Base-by-base conservation (phyloP, 441 rosid species). In the Cnidoscolus chayamansa region DNA sequence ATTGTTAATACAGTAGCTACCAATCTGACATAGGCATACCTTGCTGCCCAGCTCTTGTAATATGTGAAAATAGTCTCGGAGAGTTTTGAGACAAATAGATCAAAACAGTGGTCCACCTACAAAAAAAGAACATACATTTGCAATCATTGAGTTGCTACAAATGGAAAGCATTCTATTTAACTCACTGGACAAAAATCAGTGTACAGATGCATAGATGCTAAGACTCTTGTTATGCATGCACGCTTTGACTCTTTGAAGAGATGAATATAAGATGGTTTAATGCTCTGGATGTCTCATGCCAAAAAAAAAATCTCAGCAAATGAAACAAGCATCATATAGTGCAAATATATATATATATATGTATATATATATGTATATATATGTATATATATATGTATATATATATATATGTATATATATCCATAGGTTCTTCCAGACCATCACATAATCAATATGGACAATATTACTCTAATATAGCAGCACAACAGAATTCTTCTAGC, bases 21-120 rank as follows among this genome's bases (percentile, higher is more conserved):
- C 25, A 25, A 25, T 25, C 25, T 25, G 76, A 56, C 43, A 65
- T 75, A 71, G 67, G 50, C 64, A 76, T 86, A 96, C 99, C 97
- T 96, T 66, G 97, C 96, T n/a, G 97, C 91, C 98, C 99, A 89
- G 84, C 98, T 93, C 87, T 96, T 96, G 89, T 93, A 93, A 84
- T 90, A 90, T 50, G 96, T 87, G 92, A 91, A 90, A 74, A 90
- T 86, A 81, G 85, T 87, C 74, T 96, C 98, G 70, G 88, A 86
- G 65, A 96, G 86, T 78, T 84, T 93, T 78, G 93, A 84, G 76
- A 90, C 97, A 81, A 96, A 93, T 79, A 93, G 84, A 81, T 96
- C 98, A 83, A 96, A 93, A 82, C 99, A 92, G 80, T 92, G 97
- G 80, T 96, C 99, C 86, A 93, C 99, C 99, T 95, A 74, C 63